Conservation (phyloP, 2,329 filamentous ascomycete genomes). For the Mycosphaerella sp. region DNA sequence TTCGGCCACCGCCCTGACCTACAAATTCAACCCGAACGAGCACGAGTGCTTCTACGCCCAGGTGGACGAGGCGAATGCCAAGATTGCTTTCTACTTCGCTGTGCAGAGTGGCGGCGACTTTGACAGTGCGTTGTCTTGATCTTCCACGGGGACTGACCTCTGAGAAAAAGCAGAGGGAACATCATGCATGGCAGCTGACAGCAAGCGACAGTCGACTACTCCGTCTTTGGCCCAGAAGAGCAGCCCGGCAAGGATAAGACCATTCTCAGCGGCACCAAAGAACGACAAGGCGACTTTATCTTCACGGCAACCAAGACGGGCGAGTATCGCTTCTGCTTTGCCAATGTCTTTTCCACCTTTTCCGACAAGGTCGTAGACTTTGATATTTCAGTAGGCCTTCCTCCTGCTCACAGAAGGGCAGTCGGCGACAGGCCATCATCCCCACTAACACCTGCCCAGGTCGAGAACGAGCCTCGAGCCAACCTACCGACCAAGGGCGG, state of each 20-base stretch:
- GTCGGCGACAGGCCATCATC: neutral
- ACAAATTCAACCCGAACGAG: constrained; percentile 83
- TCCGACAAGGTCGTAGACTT: constrained; percentile 98
- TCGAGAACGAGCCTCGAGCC: constrained; percentile 80
- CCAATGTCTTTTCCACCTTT: constrained; percentile 97
- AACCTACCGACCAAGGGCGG: constrained; percentile 83
- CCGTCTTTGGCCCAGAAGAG: constrained; percentile 67
- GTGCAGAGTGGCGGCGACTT: constrained; percentile 99
- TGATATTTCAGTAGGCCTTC: constrained; percentile 72
- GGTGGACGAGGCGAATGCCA: constrained; percentile 70
- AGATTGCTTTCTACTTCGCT: constrained; percentile 98
- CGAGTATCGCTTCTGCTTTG: constrained; percentile 97
- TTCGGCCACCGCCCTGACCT: constrained; percentile 86
- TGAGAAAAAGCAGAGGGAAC: neutral
- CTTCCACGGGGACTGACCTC: no score
- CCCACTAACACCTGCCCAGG: constrained; percentile 44
- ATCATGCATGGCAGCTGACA: neutral
- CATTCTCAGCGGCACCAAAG: constrained; percentile 81
- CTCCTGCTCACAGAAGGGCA: neutral
- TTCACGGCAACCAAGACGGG: constrained; percentile 84
- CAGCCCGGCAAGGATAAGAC: constrained; percentile 53
- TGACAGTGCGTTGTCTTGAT: constrained; percentile 47
- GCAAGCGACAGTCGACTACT: constrained; percentile 64
- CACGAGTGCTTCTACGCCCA: constrained; percentile 90
- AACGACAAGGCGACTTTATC: constrained; percentile 93